Conservation (phyloP, 2,329 filamentous ascomycete genomes). For the Lasiodiplodia theobromae region DNA sequence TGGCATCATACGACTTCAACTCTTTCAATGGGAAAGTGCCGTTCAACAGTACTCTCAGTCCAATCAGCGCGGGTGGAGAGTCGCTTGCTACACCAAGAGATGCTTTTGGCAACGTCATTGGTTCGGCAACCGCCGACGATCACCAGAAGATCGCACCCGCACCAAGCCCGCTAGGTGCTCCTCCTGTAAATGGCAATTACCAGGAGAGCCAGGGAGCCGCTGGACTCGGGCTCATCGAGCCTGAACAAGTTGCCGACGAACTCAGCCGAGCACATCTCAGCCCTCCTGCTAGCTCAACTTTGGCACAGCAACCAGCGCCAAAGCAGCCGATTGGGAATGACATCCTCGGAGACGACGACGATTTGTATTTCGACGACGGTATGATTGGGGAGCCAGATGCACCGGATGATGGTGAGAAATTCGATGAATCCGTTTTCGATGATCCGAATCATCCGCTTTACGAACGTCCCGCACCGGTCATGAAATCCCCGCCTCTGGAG, state of each 20-base stretch:
- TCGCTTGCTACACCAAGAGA: conserved; percentile 18
- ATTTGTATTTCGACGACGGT: conserved; percentile 75
- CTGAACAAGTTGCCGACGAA: conserved; percentile 27
- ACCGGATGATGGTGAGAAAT: conserved; percentile 60
- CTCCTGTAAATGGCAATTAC: conserved; percentile 2
- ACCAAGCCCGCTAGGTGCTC: conserved; percentile 21
- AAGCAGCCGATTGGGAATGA: conserved; percentile 16
- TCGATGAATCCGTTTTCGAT: conserved; percentile 79
- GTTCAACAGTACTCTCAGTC: conserved; percentile 35
- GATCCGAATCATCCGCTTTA: conserved; percentile 52
- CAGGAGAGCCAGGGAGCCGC: conserved; percentile 31
- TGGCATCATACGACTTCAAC: conserved; percentile 45
- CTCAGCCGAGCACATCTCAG: conserved; percentile 28
- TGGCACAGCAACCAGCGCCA: conserved; percentile 23
- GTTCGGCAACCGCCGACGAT: conserved; percentile 17
- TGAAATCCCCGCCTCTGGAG: neutral
- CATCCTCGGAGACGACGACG: conserved; percentile 49
- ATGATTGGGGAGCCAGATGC: conserved; percentile 61
- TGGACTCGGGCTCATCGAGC: conserved; percentile 35
- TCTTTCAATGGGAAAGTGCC: conserved; percentile 32
- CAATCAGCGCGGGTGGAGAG: conserved; percentile 35
- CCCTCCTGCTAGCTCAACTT: conserved; percentile 28
- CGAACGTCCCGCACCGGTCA: conserved; percentile 54
- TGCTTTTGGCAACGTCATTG: conserved; percentile 13
- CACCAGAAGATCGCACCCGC: conserved; percentile 12